Evolutionary conservation across 2,329 filamentous ascomycete genomes (phyloP).

Genomic region (Emericellopsis atlantica): DNA sequence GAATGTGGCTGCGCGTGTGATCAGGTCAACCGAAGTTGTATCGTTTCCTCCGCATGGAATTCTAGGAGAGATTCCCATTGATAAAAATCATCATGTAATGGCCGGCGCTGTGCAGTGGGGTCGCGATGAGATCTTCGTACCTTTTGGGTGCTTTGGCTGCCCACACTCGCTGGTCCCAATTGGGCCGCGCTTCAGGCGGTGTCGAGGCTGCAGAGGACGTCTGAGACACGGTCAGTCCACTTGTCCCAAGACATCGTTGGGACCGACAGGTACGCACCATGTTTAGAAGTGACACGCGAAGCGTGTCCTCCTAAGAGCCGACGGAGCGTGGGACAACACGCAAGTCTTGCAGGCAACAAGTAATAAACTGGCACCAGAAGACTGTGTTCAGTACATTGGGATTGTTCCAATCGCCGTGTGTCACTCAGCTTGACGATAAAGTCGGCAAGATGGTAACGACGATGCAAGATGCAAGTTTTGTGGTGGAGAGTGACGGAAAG

Average conservation of each 20-base stretch:
- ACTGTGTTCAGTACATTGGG: neutral
- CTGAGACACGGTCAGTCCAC: conserved; percentile 20
- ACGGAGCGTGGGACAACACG: too few species aligned
- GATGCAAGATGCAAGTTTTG: too few species aligned
- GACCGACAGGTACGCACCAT: neutral
- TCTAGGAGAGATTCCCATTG: conserved; percentile 99
- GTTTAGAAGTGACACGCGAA: neutral
- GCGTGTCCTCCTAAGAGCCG: too few species aligned
- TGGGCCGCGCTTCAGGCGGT: conserved; percentile 43
- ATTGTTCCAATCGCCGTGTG: too few species aligned
- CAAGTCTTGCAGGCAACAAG: too few species aligned
- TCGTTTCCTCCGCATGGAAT: conserved; percentile 77
- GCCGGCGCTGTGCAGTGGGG: neutral
- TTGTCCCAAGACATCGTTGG: neutral
- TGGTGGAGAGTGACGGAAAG: too few species aligned
- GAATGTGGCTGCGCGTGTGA: neutral
- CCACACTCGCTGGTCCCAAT: conserved; percentile 72
- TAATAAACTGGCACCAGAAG: neutral
- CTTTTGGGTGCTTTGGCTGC: conserved; percentile 80
- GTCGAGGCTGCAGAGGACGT: conserved; percentile 62
- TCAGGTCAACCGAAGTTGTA: conserved; percentile 55
- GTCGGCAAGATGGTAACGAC: too few species aligned
- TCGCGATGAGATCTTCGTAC: conserved; percentile 40
- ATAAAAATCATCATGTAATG: conserved; percentile 66
- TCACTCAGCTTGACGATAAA: too few species aligned